Evolutionary conservation across 108 stramenopile genomes (phyloP).

Genomic region (Cyclostephanos invisitatus): DNA sequence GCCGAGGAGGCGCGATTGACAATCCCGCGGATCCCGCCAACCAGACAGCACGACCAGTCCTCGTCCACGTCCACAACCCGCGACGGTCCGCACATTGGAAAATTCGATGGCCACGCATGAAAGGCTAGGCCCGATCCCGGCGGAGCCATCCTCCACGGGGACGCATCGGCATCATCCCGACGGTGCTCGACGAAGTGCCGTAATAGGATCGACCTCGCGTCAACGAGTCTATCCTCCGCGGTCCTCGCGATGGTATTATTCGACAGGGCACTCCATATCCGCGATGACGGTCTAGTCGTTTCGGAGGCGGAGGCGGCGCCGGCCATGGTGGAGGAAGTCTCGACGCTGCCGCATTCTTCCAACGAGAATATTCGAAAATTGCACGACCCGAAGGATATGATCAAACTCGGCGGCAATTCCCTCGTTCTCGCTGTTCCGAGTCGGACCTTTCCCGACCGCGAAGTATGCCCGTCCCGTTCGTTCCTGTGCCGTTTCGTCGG

Average conservation of each 20-base stretch:
- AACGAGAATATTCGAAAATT: slow-evolving; percentile 40
- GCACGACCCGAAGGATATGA: slow-evolving; percentile 33
- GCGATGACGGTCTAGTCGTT: slow-evolving; percentile 1
- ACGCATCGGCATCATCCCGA: background rate
- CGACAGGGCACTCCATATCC: slow-evolving; percentile 6
- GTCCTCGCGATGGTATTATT: slow-evolving; percentile 5
- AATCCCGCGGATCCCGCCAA: background rate
- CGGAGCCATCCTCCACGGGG: slow-evolving; percentile 11
- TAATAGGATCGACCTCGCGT: slow-evolving; percentile 12
- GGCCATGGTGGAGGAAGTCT: too few relatives aligned
- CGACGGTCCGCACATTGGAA: background rate
- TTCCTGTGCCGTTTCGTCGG: slow-evolving; percentile 6
- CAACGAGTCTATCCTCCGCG: slow-evolving; percentile 13
- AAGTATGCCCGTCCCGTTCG: background rate
- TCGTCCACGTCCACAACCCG: slow-evolving; percentile 1
- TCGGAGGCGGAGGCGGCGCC: background rate
- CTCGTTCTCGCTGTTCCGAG: background rate
- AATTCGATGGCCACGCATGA: background rate
- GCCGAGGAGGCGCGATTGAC: slow-evolving; percentile 3
- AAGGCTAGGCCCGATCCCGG: slow-evolving; percentile 15
- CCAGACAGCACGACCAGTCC: slow-evolving; percentile 33
- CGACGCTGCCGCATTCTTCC: slow-evolving; percentile 1
- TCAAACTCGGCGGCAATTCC: slow-evolving; percentile 12
- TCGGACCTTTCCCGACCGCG: background rate
- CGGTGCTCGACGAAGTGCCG: slow-evolving; percentile 11